Conservation (phyloP, 2,329 filamentous ascomycete genomes). For the Neofusicoccum parvum region DNA sequence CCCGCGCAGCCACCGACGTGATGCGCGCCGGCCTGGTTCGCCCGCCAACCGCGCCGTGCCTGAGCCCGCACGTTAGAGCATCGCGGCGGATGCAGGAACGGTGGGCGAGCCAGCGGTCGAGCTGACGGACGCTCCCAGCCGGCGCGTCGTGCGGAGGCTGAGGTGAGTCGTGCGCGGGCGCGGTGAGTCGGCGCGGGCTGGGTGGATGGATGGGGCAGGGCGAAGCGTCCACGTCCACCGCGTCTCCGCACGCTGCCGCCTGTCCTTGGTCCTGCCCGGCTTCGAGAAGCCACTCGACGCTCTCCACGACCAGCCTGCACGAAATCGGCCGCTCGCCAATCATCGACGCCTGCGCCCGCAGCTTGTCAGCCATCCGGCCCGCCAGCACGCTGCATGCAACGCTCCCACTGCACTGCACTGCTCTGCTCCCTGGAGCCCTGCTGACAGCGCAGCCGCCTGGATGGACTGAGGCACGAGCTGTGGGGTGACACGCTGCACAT, state of each 20-base stretch:
- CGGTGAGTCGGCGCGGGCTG: no score
- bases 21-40: background rate
- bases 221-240: no score
- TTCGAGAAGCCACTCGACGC: background rate
- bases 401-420: background rate
- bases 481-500: background rate
- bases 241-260: background rate
- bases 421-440: background rate
- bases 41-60: background rate
- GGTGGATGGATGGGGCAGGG: no score
- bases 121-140: background rate
- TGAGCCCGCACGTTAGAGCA: conserved; percentile 1
- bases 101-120: background rate
- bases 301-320: conserved; percentile 2
- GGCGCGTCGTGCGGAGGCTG: background rate
- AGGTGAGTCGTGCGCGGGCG: background rate
- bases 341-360: background rate
- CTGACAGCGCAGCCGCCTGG: background rate
- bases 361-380: background rate
- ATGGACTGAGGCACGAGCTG: background rate
- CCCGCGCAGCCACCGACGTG: conserved; percentile 2
- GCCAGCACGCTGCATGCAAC: background rate
- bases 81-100: background rate
- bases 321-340: background rate
- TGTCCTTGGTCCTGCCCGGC: background rate